Evolutionary conservation across 345 rosid genomes (phyloP).

Genomic region (Boechera retrofracta): DNA sequence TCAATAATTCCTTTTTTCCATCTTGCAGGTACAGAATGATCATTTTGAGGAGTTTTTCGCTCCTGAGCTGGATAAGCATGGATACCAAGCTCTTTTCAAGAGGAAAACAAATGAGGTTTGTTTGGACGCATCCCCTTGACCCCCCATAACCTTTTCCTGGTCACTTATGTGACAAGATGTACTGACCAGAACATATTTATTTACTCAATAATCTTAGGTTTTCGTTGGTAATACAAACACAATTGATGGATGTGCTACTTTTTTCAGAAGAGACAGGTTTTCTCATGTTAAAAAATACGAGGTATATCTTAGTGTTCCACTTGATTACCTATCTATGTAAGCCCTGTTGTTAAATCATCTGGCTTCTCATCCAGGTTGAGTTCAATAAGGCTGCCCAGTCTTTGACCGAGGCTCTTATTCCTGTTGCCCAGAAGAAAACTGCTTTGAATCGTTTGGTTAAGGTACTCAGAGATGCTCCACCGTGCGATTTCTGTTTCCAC

Average conservation of each 20-base stretch:
- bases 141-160: not conserved
- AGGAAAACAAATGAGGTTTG: conserved; percentile 90
- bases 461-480: conserved; percentile 50
- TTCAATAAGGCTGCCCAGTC: conserved; percentile 99
- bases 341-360: conserved; percentile 28
- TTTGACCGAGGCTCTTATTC: conserved; percentile 87
- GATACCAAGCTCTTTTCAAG: conserved; percentile 87
- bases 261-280: conserved; percentile 93
- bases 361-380: conserved; percentile 70
- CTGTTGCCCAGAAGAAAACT: conserved; percentile 78
- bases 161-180: conserved; percentile 17
- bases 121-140: conserved; percentile 18
- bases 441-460: conserved; percentile 89
- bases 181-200: conserved; percentile 17
- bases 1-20: conserved; percentile 16
- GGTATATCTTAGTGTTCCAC: conserved; percentile 52
- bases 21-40: conserved; percentile 87
- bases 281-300: conserved; percentile 98
- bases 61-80: conserved; percentile 96
- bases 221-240: conserved; percentile 61
- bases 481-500: conserved; percentile 12
- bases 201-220: conserved; percentile 57
- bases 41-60: conserved; percentile 89
- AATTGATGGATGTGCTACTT: conserved; percentile 96
- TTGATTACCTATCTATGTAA: not conserved